Base-by-base conservation (phyloP, 2,329 filamentous ascomycete genomes). In the Rosellinia necatrix region DNA sequence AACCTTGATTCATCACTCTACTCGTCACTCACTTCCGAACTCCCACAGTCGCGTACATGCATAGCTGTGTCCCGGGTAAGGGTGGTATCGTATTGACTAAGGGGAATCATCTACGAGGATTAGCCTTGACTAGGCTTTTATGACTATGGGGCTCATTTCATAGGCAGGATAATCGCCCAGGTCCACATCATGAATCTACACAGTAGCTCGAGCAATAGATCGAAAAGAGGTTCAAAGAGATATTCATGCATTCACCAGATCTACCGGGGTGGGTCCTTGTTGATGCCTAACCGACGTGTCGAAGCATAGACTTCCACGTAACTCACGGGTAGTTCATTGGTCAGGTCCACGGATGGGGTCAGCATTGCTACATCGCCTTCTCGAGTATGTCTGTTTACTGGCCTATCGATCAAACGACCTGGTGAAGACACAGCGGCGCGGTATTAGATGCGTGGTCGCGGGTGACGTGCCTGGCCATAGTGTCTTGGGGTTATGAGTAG, bases 221-320 rank as follows among this genome's bases (percentile, higher is more conserved):
- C n/a, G n/a, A n/a, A n/a, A n/a, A n/a, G n/a, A n/a, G n/a, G n/a
- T n/a, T n/a, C n/a, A n/a, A 40, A 46, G 24, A 15, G 2, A 24
- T 6, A n/a, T n/a, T 37, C 22, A 24, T 37, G n/a, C 22, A 41
- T 34, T 10, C 25, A 17, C 27, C 21, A 15, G 25, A 38, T 38
- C 12, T 19, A 22, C 22, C 17, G 13, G 34, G 38, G 48, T 48
- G 53, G 49, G 48, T 27, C 27, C 15, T 12, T 32, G 29, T 49
- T 32, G 37, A 27, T 49, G 37, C 43, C 43, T n/a, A 43, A 32
- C n/a, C 32, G 22, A 56, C 25, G n/a, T 30, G n/a, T 47, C 25
- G 19, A n/a, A 48, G 41, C 49, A 49, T 22, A 29, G 37, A 27
- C 19, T 38, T 50, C 42, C 52, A 55, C 41, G 51, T 50, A 55